Conservation (phyloP, 495 filamentous ascomycete genomes). For the Xylaria acuta region DNA sequence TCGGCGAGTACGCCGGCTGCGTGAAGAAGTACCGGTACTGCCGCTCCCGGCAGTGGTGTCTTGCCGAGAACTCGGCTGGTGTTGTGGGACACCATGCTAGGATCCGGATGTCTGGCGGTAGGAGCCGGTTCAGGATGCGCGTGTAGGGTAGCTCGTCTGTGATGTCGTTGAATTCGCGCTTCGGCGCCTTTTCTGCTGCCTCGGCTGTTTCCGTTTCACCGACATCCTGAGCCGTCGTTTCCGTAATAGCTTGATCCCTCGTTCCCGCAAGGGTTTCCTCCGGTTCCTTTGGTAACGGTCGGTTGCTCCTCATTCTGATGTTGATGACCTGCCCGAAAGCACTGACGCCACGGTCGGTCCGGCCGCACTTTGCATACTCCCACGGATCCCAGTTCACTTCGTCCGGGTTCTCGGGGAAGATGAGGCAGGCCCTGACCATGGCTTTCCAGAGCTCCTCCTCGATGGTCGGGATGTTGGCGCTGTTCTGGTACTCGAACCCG, state of each 20-base stretch:
- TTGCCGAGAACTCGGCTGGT: slow-evolving; percentile 80
- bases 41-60: slow-evolving; percentile 90
- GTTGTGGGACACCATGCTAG: slow-evolving; percentile 91
- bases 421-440: slow-evolving; percentile 76
- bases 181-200: slow-evolving; percentile 24
- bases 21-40: slow-evolving; percentile 98
- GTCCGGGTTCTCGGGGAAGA: slow-evolving; percentile 68
- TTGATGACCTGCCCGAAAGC: slow-evolving; percentile 96
- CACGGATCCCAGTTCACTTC: slow-evolving; percentile 74
- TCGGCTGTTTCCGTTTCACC: slow-evolving; percentile 22
- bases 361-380: slow-evolving; percentile 92
- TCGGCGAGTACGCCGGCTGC: slow-evolving; percentile 79
- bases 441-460: slow-evolving; percentile 95
- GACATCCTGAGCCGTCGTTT: slow-evolving; percentile 13
- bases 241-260: neutral
- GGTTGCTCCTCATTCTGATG: slow-evolving; percentile 78
- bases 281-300: slow-evolving; percentile 54
- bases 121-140: slow-evolving; percentile 78
- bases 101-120: slow-evolving; percentile 87
- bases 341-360: slow-evolving; percentile 92
- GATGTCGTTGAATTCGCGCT: slow-evolving; percentile 70
- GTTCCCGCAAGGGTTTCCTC: neutral
- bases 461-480: slow-evolving; percentile 73
- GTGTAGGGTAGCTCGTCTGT: slow-evolving; percentile 84
- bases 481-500: slow-evolving; percentile 82